Base-by-base conservation (phyloP, 768 basidiomycete genomes). In the Tricholoma bakamatsutake region DNA sequence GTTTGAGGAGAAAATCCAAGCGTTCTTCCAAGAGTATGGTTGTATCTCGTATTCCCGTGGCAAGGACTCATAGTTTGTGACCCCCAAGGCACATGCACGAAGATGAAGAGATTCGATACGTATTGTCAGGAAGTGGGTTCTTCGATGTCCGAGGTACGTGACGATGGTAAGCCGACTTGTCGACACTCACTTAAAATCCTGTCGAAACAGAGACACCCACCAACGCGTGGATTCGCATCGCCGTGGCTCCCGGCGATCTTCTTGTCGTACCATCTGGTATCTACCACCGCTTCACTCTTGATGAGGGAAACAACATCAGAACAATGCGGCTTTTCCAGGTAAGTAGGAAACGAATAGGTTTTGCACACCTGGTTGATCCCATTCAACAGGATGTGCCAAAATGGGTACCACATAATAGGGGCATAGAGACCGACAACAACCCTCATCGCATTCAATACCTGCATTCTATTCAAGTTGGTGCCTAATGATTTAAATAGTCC, bases 281-380 rank as follows among this genome's bases (percentile, higher is more conserved):
- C 62, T 97, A 94, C 69, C 95, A 98, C 72, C 87, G 94, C 39
- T 98, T 97, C 75, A 95, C 91, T 0, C 82, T 97, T 13, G 93
- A 96, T 66, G 79, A 83, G 59, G 71, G 65, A 50, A 82, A 97
- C 69, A 72, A 73, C 33, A 85, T 94, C 71, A 82, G 84, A 61
- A 88, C 88, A 0, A 75, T 93, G 68, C 79, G 93, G 7, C 75
- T 97, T 52, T 97, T 95, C 83, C 83, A 93, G 81, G 91, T 84
- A 56, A 33, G 71, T 58, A 21, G 17, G 28, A 28, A 15, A 13
- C 8, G 24, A 8, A 12, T n/a, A n/a, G 11, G 28, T 13, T 8
- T 30, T 4, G 13, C 10, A 3, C 27, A 7, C n/a, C 7, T 27
- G 18, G 57, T 42, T 54, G 51, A 40, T 17, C 17, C 31, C 31